Percentiles rank a stretch among this genome's conserved stretches.
Conservation (phyloP, 805 yeast species). For the Citeromyces nyonsensis region DNA sequence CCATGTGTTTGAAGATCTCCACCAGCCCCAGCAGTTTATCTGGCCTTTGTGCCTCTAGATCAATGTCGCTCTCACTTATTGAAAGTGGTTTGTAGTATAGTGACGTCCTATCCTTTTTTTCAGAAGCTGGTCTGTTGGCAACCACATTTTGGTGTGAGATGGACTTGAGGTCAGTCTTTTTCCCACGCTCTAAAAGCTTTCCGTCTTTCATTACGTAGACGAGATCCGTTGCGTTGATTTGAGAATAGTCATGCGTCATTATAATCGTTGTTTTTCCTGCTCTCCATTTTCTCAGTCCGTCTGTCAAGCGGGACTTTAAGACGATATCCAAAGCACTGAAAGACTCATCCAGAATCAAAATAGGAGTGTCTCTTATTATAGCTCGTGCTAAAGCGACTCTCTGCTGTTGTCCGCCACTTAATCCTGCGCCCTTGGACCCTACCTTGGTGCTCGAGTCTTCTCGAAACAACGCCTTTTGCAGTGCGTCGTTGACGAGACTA, state of each 20-base stretch:
- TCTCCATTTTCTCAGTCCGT: conserved; percentile 44
- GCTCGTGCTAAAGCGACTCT: conserved; percentile 80
- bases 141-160: neutral
- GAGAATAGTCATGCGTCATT: conserved; percentile 62
- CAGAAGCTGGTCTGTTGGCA: too few species aligned
- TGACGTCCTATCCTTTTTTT: neutral
- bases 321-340: conserved; percentile 62
- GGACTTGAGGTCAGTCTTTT: conserved; percentile 13
- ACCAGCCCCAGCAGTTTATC: conserved; percentile 8
- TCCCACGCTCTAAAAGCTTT: conserved; percentile 27
- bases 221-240: conserved; percentile 39
- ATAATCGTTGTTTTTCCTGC: conserved; percentile 59
- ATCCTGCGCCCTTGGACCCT: conserved; percentile 24
- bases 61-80: neutral
- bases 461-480: conserved; percentile 42
- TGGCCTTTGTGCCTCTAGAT: conserved; percentile 3
- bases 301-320: conserved; percentile 27
- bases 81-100: neutral
- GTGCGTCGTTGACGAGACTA: conserved; percentile 8
- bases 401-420: conserved; percentile 92
- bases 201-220: conserved; percentile 53
- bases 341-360: conserved; percentile 76
- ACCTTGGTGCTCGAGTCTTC: conserved; percentile 26
- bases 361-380: conserved; percentile 50
- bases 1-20: conserved; percentile 14